These are phyloP conservation scores for Triglochin maritima DNA, from an alignment of 106 monocot species.

Conservation along the genomic window DNA sequence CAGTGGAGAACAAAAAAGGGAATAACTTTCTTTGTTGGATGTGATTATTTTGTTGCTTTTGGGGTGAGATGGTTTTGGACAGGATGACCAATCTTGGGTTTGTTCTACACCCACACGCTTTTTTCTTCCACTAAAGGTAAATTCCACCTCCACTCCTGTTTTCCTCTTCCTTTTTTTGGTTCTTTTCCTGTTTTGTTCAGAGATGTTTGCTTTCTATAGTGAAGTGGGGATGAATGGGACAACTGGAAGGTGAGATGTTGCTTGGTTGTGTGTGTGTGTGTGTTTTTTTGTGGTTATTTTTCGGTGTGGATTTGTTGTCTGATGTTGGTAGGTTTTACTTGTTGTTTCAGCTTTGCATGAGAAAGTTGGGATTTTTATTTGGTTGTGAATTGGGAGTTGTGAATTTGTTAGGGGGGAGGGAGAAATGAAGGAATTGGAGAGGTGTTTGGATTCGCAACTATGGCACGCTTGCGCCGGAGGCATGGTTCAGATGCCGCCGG, in stretches of 20 bases:
- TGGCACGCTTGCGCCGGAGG: conserved; percentile 32
- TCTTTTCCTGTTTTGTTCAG: background rate
- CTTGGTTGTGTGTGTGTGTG: background rate
- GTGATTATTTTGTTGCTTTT: too few species aligned
- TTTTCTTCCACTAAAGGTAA: too few species aligned
- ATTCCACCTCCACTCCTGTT: background rate
- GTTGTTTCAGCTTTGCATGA: background rate
- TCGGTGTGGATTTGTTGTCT: background rate
- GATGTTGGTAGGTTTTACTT: too few species aligned
- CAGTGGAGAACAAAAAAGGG: background rate
- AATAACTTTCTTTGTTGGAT: background rate
- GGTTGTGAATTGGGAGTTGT: background rate
- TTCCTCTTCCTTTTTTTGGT: too few species aligned
- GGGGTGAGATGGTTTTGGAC: background rate
- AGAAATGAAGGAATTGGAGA: conserved; percentile 17
- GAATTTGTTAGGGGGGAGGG: background rate
- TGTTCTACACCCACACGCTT: too few species aligned
- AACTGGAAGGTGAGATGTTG: background rate
- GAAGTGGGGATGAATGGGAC: too few species aligned
- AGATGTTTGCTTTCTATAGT: too few species aligned
- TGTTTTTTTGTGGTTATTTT: background rate
- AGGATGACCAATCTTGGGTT: too few species aligned
- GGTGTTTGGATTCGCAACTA: conserved; percentile 21
- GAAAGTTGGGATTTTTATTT: background rate
- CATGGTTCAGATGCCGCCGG: conserved; percentile 28